phyloP scores from a whole-genome alignment of 768 basidiomycete species.

The Mycena polygramma region DNA sequence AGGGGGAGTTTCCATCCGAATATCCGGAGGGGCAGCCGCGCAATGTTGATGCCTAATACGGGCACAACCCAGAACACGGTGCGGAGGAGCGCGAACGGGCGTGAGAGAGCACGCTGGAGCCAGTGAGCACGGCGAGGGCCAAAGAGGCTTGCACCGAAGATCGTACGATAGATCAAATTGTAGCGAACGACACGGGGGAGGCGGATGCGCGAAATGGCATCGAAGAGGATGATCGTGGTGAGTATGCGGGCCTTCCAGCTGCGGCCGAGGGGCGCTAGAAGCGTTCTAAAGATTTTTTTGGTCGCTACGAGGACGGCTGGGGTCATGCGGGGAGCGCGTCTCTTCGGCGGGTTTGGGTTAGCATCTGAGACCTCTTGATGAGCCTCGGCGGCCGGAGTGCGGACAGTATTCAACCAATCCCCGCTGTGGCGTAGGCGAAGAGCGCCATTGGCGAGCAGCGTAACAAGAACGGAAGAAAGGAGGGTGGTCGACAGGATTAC shows the following conservation, averaged over 20 bases:
- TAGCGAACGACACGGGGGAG: constrained; percentile 23
- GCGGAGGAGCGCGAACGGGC: neutral
- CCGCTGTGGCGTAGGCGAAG: neutral
- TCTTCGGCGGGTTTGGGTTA: neutral
- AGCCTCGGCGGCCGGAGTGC: neutral
- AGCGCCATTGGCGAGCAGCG: constrained; percentile 4
- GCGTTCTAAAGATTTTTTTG: neutral
- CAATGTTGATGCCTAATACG: neutral
- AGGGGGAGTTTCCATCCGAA: constrained; percentile 19
- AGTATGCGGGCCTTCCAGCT: constrained; percentile 1
- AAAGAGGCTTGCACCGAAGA: constrained; percentile 12
- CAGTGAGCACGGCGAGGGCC: neutral
- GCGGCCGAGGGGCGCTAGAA: neutral
- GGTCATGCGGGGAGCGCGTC: neutral
- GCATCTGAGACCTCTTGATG: neutral
- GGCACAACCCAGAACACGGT: neutral
- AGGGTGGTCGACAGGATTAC: constrained; percentile 1
- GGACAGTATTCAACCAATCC: neutral
- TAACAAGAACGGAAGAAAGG: neutral
- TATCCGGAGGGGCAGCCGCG: neutral
- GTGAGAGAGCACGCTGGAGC: neutral
- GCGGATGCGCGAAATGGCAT: constrained; percentile 21
- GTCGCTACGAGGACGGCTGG: neutral
- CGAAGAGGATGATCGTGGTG: neutral
- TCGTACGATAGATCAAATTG: constrained; percentile 8